Percentiles rank a stretch among this genome's conserved stretches.
Conservation (phyloP, 202 grass and related monocot species). For the Elaeis oleifera region DNA sequence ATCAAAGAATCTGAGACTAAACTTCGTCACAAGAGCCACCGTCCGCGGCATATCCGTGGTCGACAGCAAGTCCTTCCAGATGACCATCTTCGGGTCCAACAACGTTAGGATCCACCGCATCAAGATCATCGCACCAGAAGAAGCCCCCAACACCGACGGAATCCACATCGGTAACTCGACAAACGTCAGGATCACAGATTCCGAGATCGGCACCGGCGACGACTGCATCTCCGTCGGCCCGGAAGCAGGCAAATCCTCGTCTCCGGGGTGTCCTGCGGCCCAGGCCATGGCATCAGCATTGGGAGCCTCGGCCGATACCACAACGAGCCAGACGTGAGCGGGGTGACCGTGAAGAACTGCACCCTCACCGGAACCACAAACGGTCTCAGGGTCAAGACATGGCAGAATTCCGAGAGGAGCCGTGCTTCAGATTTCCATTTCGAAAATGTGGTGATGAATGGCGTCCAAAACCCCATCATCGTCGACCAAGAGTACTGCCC, state of each 20-base stretch:
- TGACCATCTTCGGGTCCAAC: constrained; percentile 37
- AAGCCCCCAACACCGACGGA: constrained; percentile 69
- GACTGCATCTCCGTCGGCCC: constrained; percentile 66
- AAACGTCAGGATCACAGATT: constrained; percentile 28
- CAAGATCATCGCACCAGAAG: constrained; percentile 25
- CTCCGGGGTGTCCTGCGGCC: constrained; percentile 23
- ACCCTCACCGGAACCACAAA: constrained; percentile 8
- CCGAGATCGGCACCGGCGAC: constrained; percentile 47
- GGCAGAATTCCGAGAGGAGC: constrained; percentile 44
- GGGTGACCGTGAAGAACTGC: constrained; percentile 9
- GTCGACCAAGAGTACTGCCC: constrained; percentile 86
- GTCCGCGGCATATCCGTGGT: not conserved
- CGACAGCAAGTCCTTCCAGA: constrained; percentile 57
- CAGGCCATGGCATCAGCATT: constrained; percentile 62
- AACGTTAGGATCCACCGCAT: constrained; percentile 32
- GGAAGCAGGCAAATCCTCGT: constrained; percentile 15
- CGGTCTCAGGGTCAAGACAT: constrained; percentile 61
- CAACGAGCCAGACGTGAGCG: not conserved
- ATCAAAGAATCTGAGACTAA: not conserved
- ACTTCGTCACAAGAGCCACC: not conserved
- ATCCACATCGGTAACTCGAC: constrained; percentile 51
- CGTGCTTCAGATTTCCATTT: constrained; percentile 31
- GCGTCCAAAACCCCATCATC: constrained; percentile 63
- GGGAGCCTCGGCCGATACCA: constrained; percentile 40
- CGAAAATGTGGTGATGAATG: constrained; percentile 42